Evolutionary conservation across 257 asterid genomes (phyloP), one percentile per base, ranked within the genome.

Genomic region (Rauvolfia tetraphylla): DNA sequence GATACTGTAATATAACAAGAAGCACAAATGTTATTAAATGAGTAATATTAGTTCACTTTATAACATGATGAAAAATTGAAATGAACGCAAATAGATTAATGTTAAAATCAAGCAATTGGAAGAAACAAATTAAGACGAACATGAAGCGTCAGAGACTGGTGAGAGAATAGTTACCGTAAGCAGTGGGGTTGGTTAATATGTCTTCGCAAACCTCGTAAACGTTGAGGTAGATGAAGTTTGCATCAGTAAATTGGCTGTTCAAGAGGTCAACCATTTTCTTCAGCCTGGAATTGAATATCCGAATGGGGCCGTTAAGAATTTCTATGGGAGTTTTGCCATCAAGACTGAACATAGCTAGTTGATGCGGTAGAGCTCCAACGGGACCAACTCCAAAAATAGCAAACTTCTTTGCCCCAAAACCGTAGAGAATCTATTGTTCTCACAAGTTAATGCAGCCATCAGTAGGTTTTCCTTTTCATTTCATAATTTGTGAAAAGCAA

Each of bases 141-240:
- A 41, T 41, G 5, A 6, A 39, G 6, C 42, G 6, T 39, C 14
- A 67, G 2, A 29, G 31, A 77, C 17, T 8, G 42, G 72, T 59
- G 38, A n/a, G 3, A 46, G 2, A 5, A 34, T 5, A 25, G 17
- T 76, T 82, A 92, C 97, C 96, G 68, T 79, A 92, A 61, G 88
- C 79, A 4, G 92, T 74, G 15, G 97, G 97, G 10, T 76, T 84
- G 71, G 81, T 79, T 18, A 90, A 84, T 57, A 90, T 63, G 67
- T 92, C 97, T 67, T 90, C 90, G 83, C 89, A 89, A 42, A 92
- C 82, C 1, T 85, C 96, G 62, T 88, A 90, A 49, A 91, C 92
- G 58, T 90, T 61, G 23, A 89, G 76, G 77, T 88, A 90, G 76
- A 81, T 92, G 13, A 69, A 69, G 31, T 44, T 69, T 25, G 58